Evolutionary conservation across 129 eudicot genomes (phyloP).

Genomic region (Solidago caesia): DNA sequence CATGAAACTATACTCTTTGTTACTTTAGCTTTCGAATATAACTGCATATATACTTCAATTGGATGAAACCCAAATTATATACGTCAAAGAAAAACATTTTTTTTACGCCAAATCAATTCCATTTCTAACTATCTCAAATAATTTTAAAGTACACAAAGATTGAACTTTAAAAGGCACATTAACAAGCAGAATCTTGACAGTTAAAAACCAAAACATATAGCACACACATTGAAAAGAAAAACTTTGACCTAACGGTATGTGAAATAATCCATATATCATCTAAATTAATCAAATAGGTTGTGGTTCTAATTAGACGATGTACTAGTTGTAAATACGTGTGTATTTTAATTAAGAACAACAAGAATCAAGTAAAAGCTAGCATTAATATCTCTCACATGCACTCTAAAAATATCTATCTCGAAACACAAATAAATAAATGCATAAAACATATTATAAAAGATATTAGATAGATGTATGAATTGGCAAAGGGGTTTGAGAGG

Average conservation of each 20-base stretch:
- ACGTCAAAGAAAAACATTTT: neutral
- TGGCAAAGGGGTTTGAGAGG: conserved; percentile 75
- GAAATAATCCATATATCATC: too few species aligned
- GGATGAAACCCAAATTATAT: neutral
- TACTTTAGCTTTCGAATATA: neutral
- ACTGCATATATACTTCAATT: neutral
- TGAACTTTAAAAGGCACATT: too few species aligned
- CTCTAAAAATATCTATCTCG: neutral
- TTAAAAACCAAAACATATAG: too few species aligned
- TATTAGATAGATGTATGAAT: neutral
- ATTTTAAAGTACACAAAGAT: neutral
- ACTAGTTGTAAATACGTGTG: too few species aligned
- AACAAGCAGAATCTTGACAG: conserved; percentile 20
- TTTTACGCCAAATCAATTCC: too few species aligned
- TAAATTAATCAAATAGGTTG: too few species aligned
- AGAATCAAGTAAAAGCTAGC: neutral
- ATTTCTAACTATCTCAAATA: neutral
- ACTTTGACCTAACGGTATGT: too few species aligned
- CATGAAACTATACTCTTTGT: conserved; percentile 2
- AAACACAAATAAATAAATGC: neutral
- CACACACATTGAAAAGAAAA: too few species aligned
- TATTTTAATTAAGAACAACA: neutral
- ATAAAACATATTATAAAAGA: neutral
- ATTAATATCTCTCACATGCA: neutral
- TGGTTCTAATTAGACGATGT: too few species aligned